These are phyloP conservation scores for Backusella westeae DNA, from an alignment of 192 early-diverging fungal genomes.

Conservation along the genomic window DNA sequence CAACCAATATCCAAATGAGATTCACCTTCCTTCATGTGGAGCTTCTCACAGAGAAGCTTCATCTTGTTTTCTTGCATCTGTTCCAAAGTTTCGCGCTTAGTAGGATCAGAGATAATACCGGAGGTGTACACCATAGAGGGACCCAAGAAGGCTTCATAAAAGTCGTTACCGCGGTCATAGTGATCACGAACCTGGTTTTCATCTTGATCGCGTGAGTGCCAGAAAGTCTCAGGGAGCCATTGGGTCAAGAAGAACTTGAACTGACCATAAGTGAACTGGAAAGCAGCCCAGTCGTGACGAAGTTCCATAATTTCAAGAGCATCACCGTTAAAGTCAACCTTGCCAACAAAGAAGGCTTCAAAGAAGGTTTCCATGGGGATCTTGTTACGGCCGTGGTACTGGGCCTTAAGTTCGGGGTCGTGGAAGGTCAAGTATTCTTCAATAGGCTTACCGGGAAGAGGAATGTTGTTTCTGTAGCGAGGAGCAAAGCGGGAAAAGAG, in stretches of 20 bases:
- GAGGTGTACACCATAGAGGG: constrained; percentile 97
- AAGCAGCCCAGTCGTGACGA: constrained; percentile 93
- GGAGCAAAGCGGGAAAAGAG: constrained; percentile 63
- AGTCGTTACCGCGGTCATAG: constrained; percentile 99
- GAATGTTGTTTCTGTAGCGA: constrained; percentile 61
- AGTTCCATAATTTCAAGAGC: constrained; percentile 85
- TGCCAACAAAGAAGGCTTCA: constrained; percentile 94
- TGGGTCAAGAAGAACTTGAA: constrained; percentile 91
- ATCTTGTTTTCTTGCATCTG: constrained; percentile 97
- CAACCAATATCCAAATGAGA: constrained; percentile 96
- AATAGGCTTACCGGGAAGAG: constrained; percentile 76
- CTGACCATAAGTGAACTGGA: constrained; percentile 82
- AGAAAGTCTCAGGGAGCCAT: constrained; percentile 96
- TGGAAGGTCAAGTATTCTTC: constrained; percentile 91
- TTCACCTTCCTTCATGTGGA: constrained; percentile 82
- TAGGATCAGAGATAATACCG: constrained; percentile 79
- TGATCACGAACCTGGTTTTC: constrained; percentile 97
- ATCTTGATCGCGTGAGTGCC: constrained; percentile 97
- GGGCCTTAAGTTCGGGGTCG: constrained; percentile 69
- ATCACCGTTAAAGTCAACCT: constrained; percentile 91
- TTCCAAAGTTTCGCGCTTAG: constrained; percentile 82
- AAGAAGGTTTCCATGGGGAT: constrained; percentile 99
- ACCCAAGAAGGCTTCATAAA: constrained; percentile 93
- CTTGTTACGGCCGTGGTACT: constrained; percentile 76
- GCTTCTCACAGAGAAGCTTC: constrained; percentile 82